Evolutionary conservation across 176 grass and related monocot genomes (phyloP), one percentile per base, ranked within the genome.

Genomic region (Poa pratensis): DNA sequence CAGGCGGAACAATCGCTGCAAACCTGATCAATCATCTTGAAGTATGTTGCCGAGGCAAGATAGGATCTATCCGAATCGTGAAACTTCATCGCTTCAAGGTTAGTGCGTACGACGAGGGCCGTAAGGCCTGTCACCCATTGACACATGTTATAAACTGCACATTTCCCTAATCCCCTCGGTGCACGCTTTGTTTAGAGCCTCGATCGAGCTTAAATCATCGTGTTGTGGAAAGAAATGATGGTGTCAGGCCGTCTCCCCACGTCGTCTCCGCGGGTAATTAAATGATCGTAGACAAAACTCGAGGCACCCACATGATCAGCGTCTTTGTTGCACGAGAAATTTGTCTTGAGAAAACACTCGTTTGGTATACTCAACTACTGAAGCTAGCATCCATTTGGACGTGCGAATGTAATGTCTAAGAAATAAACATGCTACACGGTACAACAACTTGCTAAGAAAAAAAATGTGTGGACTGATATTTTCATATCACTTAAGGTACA

Each of bases 171-270:
- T 85, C 19, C 71, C 77, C 62, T 73, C 70, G 35, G 22, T 35
- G 6, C 5, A 48, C 3, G 35, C 58, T n/a, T 77, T 82, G 79
- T 75, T 78, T 55, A 77, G 4, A 76, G 69, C 69, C 82, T 52
- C 50, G 40, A 74, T 49, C 18, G 4, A 67, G 27, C 27, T 14
- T 51, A 51, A 75, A 52, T 19, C 69, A 24, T 64, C 78, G 83
- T 60, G 61, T 61, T 58, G 83, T 54, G 40, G 12, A 45, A 80
- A 17, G 50, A 87, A 73, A 85, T 89, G 65, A 80, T 71, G 11
- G 66, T 89, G 86, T 89, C 52, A 76, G 82, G 69, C 77, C 78
- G 62, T n/a, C 52, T 69, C 82, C 77, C 77, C 37, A 75, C 70
- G 82, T 52, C 61, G 55, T 79, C 81, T 64, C 42, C 87, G 5